Evolutionary conservation across 2,329 filamentous ascomycete species (phyloP), one percentile per base, ranked within the genome.

Genomic region (Phialophora macrospora): DNA sequence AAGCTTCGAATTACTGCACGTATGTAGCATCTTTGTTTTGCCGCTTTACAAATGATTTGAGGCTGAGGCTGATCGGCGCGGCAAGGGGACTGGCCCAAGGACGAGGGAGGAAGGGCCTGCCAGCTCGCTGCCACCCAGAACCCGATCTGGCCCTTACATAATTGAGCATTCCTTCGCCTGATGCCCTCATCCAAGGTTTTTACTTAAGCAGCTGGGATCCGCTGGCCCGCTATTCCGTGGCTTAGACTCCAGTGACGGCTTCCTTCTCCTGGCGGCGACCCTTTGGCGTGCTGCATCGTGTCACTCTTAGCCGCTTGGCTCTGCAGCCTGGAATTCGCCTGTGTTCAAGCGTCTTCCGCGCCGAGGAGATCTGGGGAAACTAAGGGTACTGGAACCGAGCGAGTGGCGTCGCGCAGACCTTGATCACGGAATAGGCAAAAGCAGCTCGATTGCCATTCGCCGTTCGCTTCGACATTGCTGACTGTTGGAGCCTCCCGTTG

Each of bases 21-120:
- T 20, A 30, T 34, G 14, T 30, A 8, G 26, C 24, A 34, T 34
- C 12, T 30, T 30, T 2, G 7, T 55, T 55, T 55, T 32, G 26
- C 52, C 28, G 14, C 52, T 55, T 55, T 17, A 55, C 52, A 55
- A 55, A 55, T 55, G 11, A 4, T 32, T 26, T 28, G 52, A 55
- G 52, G 52, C 52, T 55, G 52, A 55, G 52, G 52, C 52, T 28
- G 48, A 32, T 55, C 28, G 20, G 12, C n/a, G 4, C n/a, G 28
- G 52, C 14, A 34, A 9, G 38, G 24, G 26, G 30, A 30, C 6
- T 4, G 46, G 46, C 46, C 6, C 20, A 49, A 26, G 24, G 17
- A 22, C 24, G 46, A 24, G 11, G 24, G 24, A 28, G 38, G 14
- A 44, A n/a, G 11, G 32, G 32, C 8, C 32, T 34, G 32, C 32